These are phyloP conservation scores for Pseudocercospora macadamiae DNA, from an alignment of 2,329 filamentous ascomycete genomes.

Conservation along the genomic window DNA sequence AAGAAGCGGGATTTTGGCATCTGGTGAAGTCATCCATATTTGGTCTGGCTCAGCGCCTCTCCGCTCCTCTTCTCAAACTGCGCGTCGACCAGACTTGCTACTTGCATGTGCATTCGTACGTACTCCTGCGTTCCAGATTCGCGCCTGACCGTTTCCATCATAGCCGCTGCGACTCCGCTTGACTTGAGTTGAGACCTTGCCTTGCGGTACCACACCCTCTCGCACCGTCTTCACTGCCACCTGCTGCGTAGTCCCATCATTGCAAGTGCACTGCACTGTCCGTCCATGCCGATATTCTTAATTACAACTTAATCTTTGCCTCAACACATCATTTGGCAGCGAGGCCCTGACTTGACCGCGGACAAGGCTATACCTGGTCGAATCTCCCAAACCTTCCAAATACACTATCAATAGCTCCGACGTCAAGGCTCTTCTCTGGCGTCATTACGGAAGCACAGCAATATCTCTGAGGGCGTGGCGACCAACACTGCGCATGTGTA, in stretches of 20 bases:
- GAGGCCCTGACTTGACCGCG: neutral
- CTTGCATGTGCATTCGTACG: neutral
- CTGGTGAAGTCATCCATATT: neutral
- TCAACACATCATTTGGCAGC: neutral
- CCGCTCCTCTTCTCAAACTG: neutral
- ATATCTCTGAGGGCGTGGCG: neutral
- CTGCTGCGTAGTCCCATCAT: neutral
- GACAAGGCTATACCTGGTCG: neutral
- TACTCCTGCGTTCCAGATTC: neutral
- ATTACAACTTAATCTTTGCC: slow-evolving; percentile 1
- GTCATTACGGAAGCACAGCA: neutral
- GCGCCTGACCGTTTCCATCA: neutral
- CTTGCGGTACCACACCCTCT: no score
- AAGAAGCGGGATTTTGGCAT: no score
- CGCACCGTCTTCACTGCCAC: no score
- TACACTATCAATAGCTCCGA: slow-evolving; percentile 3
- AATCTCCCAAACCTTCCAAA: neutral
- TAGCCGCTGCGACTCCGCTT: neutral
- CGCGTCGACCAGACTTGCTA: neutral
- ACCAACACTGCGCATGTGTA: neutral
- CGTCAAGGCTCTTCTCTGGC: neutral
- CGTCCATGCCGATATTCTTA: neutral
- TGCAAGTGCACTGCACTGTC: neutral
- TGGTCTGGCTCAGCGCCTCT: neutral
- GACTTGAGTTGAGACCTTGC: neutral